A percentile compares a stretch with the other conserved stretches of the same genome.
phyloP scores from a whole-genome alignment of 352 stramenopile species.

The Pythium phragmitis region DNA sequence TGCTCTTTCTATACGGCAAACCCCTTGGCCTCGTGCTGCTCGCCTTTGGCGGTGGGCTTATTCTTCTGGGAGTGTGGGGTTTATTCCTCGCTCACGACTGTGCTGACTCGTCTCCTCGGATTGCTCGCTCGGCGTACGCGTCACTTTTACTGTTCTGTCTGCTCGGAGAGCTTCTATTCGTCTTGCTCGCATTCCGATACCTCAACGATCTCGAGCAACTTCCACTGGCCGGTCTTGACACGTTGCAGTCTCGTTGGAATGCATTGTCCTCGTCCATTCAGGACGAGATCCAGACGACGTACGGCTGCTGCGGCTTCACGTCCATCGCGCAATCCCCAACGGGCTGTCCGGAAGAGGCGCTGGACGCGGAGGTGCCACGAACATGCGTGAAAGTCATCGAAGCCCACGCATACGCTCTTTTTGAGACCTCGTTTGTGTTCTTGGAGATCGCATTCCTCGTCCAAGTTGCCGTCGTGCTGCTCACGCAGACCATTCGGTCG shows the following conservation, averaged over 20 bases:
- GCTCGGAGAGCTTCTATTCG: constrained; percentile 20
- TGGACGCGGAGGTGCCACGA: constrained; percentile 25
- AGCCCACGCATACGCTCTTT: constrained; percentile 20
- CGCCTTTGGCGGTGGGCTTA: constrained; percentile 20
- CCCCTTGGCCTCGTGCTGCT: constrained; percentile 29
- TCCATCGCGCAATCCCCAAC: constrained; percentile 15
- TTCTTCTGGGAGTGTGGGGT: constrained; percentile 14
- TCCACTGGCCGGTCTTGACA: constrained; percentile 4
- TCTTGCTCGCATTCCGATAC: constrained; percentile 26
- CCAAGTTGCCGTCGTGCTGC: constrained; percentile 22
- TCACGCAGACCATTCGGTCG: constrained; percentile 25
- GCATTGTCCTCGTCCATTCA: constrained; percentile 4
- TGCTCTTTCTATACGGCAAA: constrained; percentile 34
- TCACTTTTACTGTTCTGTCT: constrained; percentile 18
- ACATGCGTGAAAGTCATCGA: constrained; percentile 29
- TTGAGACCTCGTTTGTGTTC: constrained; percentile 29
- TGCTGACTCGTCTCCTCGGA: constrained; percentile 10
- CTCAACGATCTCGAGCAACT: constrained; percentile 26
- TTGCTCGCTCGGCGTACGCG: constrained; percentile 14
- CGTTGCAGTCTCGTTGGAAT: constrained; percentile 23
- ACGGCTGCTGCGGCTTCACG: constrained; percentile 39
- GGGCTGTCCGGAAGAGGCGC: constrained; percentile 33
- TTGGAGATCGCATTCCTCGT: constrained; percentile 26
- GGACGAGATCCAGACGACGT: constrained; percentile 30
- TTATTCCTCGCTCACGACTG: neutral